A percentile compares a stretch with the other conserved stretches of the same genome.
phyloP scores from a whole-genome alignment of 352 stramenopile species.

The Phytophthora macrochlamydospora region DNA sequence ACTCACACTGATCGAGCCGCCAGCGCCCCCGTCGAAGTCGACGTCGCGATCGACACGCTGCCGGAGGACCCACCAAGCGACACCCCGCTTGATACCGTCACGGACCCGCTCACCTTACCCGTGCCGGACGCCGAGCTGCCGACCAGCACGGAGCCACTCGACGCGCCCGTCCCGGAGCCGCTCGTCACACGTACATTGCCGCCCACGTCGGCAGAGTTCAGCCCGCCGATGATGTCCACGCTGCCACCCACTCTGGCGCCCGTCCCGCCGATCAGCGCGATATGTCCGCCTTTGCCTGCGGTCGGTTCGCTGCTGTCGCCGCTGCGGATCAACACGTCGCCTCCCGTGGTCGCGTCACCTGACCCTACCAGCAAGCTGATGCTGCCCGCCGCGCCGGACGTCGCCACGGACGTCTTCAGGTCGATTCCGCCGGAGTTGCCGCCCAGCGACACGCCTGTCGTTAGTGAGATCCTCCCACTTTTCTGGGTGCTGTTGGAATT shows the following conservation, averaged over 20 bases:
- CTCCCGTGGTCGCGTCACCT: constrained; percentile 1
- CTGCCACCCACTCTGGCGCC: constrained; percentile 9
- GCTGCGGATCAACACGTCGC: constrained; percentile 11
- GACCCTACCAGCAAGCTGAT: constrained; percentile 11
- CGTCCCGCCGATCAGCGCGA: constrained; percentile 7
- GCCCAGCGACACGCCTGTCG: constrained; percentile 4
- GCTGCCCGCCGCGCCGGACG: neutral
- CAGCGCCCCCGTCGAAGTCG: neutral
- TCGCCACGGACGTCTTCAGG: constrained; percentile 2
- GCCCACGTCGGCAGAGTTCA: neutral
- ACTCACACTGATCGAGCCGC: constrained; percentile 5
- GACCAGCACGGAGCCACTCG: neutral
- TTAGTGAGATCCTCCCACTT: constrained; percentile 5
- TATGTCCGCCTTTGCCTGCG: constrained; percentile 9
- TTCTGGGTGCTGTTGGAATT: neutral
- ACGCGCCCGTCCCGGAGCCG: neutral
- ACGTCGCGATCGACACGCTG: neutral
- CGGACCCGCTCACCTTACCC: constrained; percentile 2
- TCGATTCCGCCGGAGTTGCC: constrained; percentile 5
- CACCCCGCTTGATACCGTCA: neutral
- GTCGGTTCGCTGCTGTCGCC: constrained; percentile 2
- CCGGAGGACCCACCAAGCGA: neutral
- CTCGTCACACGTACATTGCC: constrained; percentile 4
- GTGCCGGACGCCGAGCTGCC: neutral
- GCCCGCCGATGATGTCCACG: neutral